Evolutionary conservation across 768 basidiomycete species (phyloP).

Genomic region (Infundibulicybe gibba): DNA sequence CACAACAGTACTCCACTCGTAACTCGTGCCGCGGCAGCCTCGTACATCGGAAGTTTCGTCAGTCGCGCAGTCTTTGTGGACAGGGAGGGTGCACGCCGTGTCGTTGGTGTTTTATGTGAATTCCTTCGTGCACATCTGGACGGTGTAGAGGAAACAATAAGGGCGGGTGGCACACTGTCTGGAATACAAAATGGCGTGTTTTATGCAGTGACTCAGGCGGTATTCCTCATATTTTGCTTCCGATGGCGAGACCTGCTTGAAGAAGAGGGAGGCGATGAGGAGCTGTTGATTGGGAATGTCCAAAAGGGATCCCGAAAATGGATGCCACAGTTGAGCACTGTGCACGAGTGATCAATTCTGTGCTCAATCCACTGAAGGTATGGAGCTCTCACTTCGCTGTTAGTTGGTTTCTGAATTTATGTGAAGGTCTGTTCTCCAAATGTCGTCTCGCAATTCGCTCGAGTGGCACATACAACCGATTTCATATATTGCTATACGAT

Average conservation of each 20-base stretch:
- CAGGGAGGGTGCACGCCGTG: slow-evolving; percentile 64
- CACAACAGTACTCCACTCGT: slow-evolving; percentile 53
- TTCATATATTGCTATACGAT: slow-evolving; percentile 95
- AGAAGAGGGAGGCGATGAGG: slow-evolving; percentile 53
- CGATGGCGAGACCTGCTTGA: slow-evolving; percentile 86
- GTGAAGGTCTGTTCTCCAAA: slow-evolving; percentile 81
- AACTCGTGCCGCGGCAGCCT: slow-evolving; percentile 88
- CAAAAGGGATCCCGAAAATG: slow-evolving; percentile 54
- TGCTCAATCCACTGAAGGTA: slow-evolving; percentile 90
- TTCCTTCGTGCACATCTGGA: slow-evolving; percentile 80
- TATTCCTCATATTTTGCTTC: slow-evolving; percentile 97
- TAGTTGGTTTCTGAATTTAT: background rate
- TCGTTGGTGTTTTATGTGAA: slow-evolving; percentile 81
- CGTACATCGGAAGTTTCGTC: slow-evolving; percentile 91
- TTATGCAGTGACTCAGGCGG: slow-evolving; percentile 88
- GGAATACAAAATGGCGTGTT: slow-evolving; percentile 66
- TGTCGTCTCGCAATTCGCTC: slow-evolving; percentile 93
- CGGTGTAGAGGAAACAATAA: slow-evolving; percentile 50
- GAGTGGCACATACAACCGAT: slow-evolving; percentile 82
- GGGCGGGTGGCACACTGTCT: slow-evolving; percentile 27
- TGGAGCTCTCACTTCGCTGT: slow-evolving; percentile 6
- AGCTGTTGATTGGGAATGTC: slow-evolving; percentile 19
- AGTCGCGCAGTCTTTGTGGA: slow-evolving; percentile 87
- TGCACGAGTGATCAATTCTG: slow-evolving; percentile 80
- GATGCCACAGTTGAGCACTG: slow-evolving; percentile 75